phyloP scores from a whole-genome alignment of 306 rosid species.

The Sechiopsis laciniata region DNA sequence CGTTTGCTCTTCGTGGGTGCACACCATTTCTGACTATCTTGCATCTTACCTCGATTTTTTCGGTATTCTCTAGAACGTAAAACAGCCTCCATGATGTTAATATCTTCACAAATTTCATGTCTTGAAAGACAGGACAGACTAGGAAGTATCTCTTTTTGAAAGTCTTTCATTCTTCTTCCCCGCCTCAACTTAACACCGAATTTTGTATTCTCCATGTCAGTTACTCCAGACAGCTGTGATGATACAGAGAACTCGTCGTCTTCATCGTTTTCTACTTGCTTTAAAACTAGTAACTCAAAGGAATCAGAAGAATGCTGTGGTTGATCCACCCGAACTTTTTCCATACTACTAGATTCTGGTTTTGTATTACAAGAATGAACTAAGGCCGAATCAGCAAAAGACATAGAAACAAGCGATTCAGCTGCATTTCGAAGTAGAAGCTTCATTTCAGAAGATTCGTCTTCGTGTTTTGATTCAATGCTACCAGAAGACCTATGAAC shows the following conservation, averaged over 20 bases:
- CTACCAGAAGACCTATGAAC: constrained; percentile 27
- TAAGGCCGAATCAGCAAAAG: constrained; percentile 26
- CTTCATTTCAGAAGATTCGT: constrained; percentile 32
- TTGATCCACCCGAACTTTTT: constrained; percentile 26
- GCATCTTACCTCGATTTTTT: constrained; percentile 33
- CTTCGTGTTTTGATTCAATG: constrained; percentile 26
- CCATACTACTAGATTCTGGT: constrained; percentile 17
- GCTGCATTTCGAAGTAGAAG: constrained; percentile 38
- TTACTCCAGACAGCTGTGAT: constrained; percentile 30
- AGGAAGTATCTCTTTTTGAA: constrained; percentile 58
- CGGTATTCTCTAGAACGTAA: constrained; percentile 55
- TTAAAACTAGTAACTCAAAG: constrained; percentile 40
- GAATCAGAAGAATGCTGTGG: constrained; percentile 38
- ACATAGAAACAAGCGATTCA: constrained; percentile 34
- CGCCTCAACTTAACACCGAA: constrained; percentile 37
- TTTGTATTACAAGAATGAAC: constrained; percentile 21
- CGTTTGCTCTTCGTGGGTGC: constrained; percentile 40
- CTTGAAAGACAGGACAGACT: constrained; percentile 52
- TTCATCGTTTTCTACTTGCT: constrained; percentile 31
- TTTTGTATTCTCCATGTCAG: constrained; percentile 26
- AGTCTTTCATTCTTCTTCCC: constrained; percentile 58
- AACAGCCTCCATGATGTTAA: constrained; percentile 48
- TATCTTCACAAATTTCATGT: constrained; percentile 50
- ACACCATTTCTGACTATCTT: constrained; percentile 37
- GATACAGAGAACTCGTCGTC: constrained; percentile 40